Base-by-base conservation (phyloP, 2,329 filamentous ascomycete species). In the Epichloe coenophiala region DNA sequence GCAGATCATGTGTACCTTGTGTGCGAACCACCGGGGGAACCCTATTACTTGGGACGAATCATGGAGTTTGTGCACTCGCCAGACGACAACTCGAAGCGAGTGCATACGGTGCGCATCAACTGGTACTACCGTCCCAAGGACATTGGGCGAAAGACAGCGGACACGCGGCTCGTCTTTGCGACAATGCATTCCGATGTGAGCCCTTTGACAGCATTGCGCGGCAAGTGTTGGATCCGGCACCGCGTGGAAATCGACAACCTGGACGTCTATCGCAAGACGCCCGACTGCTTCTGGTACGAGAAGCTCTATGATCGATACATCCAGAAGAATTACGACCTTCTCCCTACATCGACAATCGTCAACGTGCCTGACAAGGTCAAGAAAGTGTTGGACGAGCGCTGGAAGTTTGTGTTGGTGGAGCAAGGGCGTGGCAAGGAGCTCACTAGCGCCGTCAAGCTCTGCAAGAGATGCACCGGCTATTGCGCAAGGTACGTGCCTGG, bases 151-250 rank as follows among this genome's bases (percentile, higher is more conserved):
- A 93, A 90, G 70, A 84, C 87, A 59, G 84, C 86, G 65, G 93
- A 98, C 73, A 91, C 87, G 53, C 86, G 93, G 55, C 76, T 91
- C 60, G 81, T 98, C 48, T 96, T 91, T 69, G 91, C 89, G 55
- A 95, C 93, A 33, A 98, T 98, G 93, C 93, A 98, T 68, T 97
- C 93, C 27, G 93, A 98, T 71, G 85, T 89, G 55, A 95, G 88
- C 65, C 93, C 93, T 52, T 75, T 98, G 60, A 89, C 89, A 47
- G 88, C 93, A 44, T 74, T 98, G 59, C 88, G 93, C 61, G 93
- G 93, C 58, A 95, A 94, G 71, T 97, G 91, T 68, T 81, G 84
- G 57, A 93, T 98, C 65, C 77, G 80, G 65, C 93, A 98, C 72
- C 83, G 87, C 59, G 86, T 83, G 56, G 89, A 97, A 65, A 91